Evolutionary conservation across 352 stramenopile genomes (phyloP), one percentile per base, ranked within the genome.

Genomic region (Phytophthora sp.): DNA sequence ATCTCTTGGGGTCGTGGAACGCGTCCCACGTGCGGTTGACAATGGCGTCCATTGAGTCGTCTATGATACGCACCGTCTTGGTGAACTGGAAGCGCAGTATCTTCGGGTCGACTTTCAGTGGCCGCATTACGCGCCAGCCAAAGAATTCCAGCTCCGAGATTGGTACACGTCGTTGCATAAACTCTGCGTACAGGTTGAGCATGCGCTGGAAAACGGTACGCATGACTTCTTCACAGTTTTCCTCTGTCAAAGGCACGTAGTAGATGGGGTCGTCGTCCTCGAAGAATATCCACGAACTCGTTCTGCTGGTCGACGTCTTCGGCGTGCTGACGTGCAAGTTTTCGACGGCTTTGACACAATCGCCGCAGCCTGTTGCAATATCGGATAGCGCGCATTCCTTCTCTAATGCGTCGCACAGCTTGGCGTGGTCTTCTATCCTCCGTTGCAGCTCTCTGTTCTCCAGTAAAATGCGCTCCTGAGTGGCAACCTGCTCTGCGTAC

Each of bases 61-160:
- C 57, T 8, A 79, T 35, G 7, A 72, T 45, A 7, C 66, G 70
- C 16, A 71, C 59, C 3, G 57, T 76, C 67, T 82, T 82, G n/a
- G 63, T 73, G 52, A 82, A 77, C 52, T 82, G 74, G 74, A 81
- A 81, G 39, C 74, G 70, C n/a, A 82, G 63, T 42, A 69, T 50
- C 15, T 51, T 61, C 24, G 62, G 33, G 13, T 72, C 73, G 2
- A 74, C 29, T 7, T 71, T 27, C 5, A 73, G 27, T 2, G 73
- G 73, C 11, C 70, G 61, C 44, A 74, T 71, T 15, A 80, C 73
- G 16, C 57, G 64, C 73, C 73, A 80, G 16, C 73, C 73, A 16
- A 80, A 70, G 54, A 72, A 80, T 36, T 76, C 59, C 13, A 74
- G 57, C 58, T 80, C 73, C 4, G 54, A 65, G 3, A 76, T 46